A percentile compares a stretch with the other conserved stretches of the same genome.
Conservation (phyloP, 306 rosid species). For the Trifolium subterraneum region DNA sequence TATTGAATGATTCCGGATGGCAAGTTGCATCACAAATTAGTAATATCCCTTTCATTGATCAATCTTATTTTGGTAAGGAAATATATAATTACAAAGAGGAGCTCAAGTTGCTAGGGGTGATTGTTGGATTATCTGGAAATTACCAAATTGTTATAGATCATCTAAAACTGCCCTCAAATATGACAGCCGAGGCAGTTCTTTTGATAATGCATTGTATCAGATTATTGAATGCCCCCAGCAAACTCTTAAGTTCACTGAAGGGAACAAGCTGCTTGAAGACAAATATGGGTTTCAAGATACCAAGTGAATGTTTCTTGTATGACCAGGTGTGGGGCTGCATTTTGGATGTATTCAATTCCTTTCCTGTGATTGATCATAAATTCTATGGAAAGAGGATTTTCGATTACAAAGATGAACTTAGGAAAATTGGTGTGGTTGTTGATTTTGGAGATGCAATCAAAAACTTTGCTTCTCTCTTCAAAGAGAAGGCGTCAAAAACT, state of each 20-base stretch:
- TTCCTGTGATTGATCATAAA: constrained; percentile 56
- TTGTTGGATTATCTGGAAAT: constrained; percentile 42
- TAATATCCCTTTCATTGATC: constrained; percentile 68
- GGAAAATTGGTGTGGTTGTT: constrained; percentile 56
- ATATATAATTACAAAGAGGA: constrained; percentile 51
- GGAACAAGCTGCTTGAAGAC: constrained; percentile 58
- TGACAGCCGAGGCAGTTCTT: constrained; percentile 56
- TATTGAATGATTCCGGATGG: constrained; percentile 59
- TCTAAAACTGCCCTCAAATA: constrained; percentile 52
- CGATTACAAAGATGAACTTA: constrained; percentile 47
- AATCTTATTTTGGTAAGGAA: constrained; percentile 54
- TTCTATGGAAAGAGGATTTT: constrained; percentile 51
- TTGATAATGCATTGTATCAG: constrained; percentile 44
- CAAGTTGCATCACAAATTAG: constrained; percentile 59
- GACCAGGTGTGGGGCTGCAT: constrained; percentile 68
- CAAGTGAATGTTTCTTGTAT: constrained; percentile 57
- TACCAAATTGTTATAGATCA: constrained; percentile 52
- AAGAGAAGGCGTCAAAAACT: constrained; percentile 38
- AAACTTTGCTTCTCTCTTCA: constrained; percentile 50
- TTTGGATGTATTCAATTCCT: constrained; percentile 55
- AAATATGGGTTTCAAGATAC: constrained; percentile 54
- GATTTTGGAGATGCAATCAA: constrained; percentile 60
- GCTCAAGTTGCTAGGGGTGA: constrained; percentile 68
- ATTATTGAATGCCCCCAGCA: not conserved
- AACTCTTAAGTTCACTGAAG: constrained; percentile 43